phyloP scores from a whole-genome alignment of 192 early-diverging fungal genomes.

The Dissophora ornata region DNA sequence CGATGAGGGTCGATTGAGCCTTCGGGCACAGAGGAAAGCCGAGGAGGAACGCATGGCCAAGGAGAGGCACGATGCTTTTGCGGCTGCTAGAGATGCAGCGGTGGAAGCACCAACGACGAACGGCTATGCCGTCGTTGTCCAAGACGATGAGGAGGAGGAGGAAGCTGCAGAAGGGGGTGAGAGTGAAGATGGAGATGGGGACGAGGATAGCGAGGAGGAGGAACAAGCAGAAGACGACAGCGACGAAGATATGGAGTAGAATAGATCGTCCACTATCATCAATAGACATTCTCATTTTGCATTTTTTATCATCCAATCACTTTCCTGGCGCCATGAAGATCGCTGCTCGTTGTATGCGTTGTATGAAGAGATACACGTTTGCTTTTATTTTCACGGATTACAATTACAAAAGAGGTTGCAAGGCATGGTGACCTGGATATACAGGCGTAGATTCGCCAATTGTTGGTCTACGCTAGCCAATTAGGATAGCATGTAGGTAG shows the following conservation, averaged over 20 bases:
- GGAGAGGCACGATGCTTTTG: slow-evolving; percentile 49
- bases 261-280: slow-evolving; percentile 25
- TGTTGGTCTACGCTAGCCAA: not conserved
- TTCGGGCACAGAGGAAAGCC: slow-evolving; percentile 34
- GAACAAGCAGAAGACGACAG: slow-evolving; percentile 33
- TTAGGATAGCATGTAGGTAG: slow-evolving; percentile 36
- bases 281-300: slow-evolving; percentile 39
- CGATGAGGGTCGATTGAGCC: slow-evolving; percentile 11
- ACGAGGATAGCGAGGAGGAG: slow-evolving; percentile 7
- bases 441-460: no score
- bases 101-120: not conserved
- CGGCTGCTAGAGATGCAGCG: slow-evolving; percentile 26
- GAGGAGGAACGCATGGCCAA: slow-evolving; percentile 46
- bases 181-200: not conserved
- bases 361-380: no score
- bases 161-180: slow-evolving; percentile 13
- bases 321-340: not conserved
- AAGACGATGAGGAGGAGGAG: slow-evolving; percentile 9
- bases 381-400: no score
- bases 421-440: no score
- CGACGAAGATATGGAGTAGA: slow-evolving; percentile 51
- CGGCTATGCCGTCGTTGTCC: not conserved
- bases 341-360: not conserved
- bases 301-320: slow-evolving; percentile 10
- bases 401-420: no score